Evolutionary conservation across 768 basidiomycete species (phyloP).

Genomic region (Tulasnella sp.): DNA sequence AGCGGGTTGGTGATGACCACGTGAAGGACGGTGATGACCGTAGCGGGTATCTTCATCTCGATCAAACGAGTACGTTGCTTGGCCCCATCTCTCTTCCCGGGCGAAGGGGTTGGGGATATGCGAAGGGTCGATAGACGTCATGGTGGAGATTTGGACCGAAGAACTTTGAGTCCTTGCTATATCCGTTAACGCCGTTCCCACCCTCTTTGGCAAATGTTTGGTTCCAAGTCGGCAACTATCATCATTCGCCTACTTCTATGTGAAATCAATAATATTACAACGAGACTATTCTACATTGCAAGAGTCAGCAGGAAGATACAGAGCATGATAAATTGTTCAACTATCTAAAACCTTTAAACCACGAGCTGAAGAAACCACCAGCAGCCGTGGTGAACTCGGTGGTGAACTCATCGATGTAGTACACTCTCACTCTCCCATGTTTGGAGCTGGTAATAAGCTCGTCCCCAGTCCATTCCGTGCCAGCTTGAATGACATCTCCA

Average conservation of each 20-base stretch:
- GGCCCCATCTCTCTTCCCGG: constrained; percentile 15
- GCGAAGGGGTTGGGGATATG: constrained; percentile 31
- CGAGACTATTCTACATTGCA: too few relatives aligned
- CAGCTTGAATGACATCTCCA: neutral
- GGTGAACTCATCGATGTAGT: neutral
- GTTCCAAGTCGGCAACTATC: too few relatives aligned
- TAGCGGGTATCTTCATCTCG: neutral
- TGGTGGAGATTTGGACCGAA: constrained; percentile 15
- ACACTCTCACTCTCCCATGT: neutral
- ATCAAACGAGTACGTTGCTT: constrained; percentile 18
- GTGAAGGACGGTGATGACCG: neutral
- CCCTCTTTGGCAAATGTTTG: too few relatives aligned
- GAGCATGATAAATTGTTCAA: too few relatives aligned
- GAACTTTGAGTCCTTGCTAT: neutral
- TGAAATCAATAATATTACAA: too few relatives aligned
- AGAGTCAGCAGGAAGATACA: too few relatives aligned
- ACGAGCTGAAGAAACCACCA: neutral
- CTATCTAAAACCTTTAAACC: neutral
- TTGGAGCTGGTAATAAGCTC: neutral
- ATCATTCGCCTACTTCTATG: too few relatives aligned
- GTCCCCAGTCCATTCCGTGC: neutral
- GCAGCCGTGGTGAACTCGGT: neutral
- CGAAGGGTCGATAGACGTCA: constrained; percentile 31
- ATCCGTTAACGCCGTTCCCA: neutral
- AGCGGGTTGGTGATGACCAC: neutral